Base-by-base conservation (phyloP, 768 basidiomycete species). In the Suillus tomentosus region DNA sequence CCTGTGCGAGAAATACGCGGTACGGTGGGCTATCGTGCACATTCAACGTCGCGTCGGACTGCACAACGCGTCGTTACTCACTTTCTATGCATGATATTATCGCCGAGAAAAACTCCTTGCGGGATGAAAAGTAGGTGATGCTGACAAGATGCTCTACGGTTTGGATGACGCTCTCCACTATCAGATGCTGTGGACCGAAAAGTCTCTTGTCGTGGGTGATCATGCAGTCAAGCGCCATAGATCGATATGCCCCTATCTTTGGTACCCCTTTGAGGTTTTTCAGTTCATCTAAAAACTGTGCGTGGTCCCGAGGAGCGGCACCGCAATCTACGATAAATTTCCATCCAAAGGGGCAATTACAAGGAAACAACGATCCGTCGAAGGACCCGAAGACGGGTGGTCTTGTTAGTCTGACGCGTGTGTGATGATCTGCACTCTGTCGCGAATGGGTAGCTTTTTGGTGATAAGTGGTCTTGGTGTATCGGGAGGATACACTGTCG, bases 191-290 rank as follows among this genome's bases (percentile, higher is more conserved):
- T 7, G 50, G 50, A 50, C 50, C 50, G 27, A 50, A 50, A 3
- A 50, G 50, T 50, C 50, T 50, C 50, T 50, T 50, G 7, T 50
- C 27, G 50, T 50, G 50, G 24, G 50, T 31, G 50, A 50, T 50
- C 27, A 14, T 50, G 8, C 24, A 50, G 14, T 50, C 50, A 17
- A 50, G 14, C 8, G 50, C 14, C 50, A 31, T 50, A 4, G 50
- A 50, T 50, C 50, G 50, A 50, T 50, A 27, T 50, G 13, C 27
- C 24, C 24, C 50, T 27, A 50, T 50, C 27, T 50, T 50, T 27
- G 50, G 50, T 15, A 50, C 50, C 15, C 50, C 50, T 14, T 50
- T 8, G 27, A 50, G 24, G 27, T 8, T 27, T 50, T 50, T 50
- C 27, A 50, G 27, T 50, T 50, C 50, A 27, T 50, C 50, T 24